A percentile compares a stretch with the other conserved stretches of the same genome.
Evolutionary conservation across 108 stramenopile species (phyloP).

Genomic region (Epipyxis sp.): DNA sequence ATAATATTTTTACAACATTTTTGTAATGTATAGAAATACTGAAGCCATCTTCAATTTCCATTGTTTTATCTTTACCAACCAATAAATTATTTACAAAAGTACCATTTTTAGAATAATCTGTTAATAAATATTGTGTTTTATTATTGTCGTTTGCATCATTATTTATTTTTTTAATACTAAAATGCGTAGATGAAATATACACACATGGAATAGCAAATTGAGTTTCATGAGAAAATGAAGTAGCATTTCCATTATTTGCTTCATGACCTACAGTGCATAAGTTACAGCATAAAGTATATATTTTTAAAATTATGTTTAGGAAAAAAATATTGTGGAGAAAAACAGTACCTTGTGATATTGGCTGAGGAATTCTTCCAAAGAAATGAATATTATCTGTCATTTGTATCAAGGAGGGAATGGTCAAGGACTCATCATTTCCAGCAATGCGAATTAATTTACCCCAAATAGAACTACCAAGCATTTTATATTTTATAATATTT

Average conservation of each 20-base stretch:
- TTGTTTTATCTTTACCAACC: neutral
- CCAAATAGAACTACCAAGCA: too few relatives aligned
- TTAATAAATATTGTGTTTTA: neutral
- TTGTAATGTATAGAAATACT: neutral
- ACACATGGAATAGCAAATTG: conserved; percentile 4
- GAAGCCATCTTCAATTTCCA: neutral
- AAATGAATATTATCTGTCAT: neutral
- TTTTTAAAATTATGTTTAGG: too few relatives aligned
- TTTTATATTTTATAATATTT: too few relatives aligned
- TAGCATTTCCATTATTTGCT: neutral
- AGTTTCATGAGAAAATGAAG: neutral
- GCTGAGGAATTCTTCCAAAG: neutral
- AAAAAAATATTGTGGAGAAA: too few relatives aligned
- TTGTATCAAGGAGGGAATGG: neutral
- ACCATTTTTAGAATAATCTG: neutral
- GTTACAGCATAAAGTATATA: too few relatives aligned
- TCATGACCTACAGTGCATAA: neutral
- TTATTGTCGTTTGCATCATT: neutral
- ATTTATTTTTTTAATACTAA: neutral
- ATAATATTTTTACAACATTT: neutral
- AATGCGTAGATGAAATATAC: conserved; percentile 7
- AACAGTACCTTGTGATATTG: too few relatives aligned
- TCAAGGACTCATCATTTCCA: neutral
- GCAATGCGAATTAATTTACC: neutral
- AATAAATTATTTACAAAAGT: neutral